These are phyloP conservation scores for Pestalotiopsis sp. DNA, from an alignment of 2,329 filamentous ascomycete species.

Conservation along the genomic window DNA sequence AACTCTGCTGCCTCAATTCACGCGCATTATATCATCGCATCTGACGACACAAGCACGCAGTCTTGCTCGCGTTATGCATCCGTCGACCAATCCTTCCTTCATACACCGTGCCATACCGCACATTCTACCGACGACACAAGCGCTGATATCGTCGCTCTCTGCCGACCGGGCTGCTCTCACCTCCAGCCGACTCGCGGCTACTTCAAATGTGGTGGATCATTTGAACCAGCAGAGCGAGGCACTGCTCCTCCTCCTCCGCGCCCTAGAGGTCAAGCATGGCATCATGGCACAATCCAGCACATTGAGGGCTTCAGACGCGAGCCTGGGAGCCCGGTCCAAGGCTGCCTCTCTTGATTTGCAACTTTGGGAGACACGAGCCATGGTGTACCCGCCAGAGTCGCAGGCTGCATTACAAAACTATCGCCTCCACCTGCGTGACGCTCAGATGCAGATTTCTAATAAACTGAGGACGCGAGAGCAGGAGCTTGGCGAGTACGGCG, in stretches of 20 bases:
- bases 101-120: conserved; percentile 60
- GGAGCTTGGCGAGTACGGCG: conserved; percentile 54
- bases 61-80: conserved; percentile 51
- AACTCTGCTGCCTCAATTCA: conserved; percentile 49
- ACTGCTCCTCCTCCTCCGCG: conserved; percentile 46
- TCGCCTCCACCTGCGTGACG: conserved; percentile 50
- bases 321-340: conserved; percentile 45
- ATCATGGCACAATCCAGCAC: conserved; percentile 52
- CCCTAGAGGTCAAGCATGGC: conserved; percentile 59
- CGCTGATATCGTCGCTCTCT: conserved; percentile 37
- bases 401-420: conserved; percentile 48
- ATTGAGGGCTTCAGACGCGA: conserved; percentile 49
- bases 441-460: conserved; percentile 47
- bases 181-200: conserved; percentile 40
- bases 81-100: conserved; percentile 55
- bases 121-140: conserved; percentile 42
- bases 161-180: conserved; percentile 36
- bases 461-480: conserved; percentile 40
- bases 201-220: conserved; percentile 39
- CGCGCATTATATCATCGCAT: conserved; percentile 48
- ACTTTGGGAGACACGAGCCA: conserved; percentile 32
- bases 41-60: conserved; percentile 51
- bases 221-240: conserved; percentile 42
- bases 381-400: conserved; percentile 46
- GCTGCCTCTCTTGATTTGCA: conserved; percentile 39